Evolutionary conservation across 768 basidiomycete genomes (phyloP).

Genomic region (Artomyces pyxidatus): DNA sequence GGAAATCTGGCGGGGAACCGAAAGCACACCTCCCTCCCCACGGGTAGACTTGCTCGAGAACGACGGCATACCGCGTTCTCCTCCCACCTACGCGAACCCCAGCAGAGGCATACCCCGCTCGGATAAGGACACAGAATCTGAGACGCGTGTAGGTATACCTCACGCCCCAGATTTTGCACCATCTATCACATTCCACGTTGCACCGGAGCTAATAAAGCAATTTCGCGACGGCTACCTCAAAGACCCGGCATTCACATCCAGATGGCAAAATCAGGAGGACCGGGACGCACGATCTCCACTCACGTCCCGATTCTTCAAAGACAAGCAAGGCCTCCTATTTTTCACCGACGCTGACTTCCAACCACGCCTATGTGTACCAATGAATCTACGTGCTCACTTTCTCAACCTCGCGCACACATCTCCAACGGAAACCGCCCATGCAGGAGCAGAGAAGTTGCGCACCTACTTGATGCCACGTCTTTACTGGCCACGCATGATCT

Average conservation of each 20-base stretch:
- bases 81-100: too few species aligned
- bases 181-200: not conserved
- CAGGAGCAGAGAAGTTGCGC: constrained; percentile 5
- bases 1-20: too few species aligned
- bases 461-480: not conserved
- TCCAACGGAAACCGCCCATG: constrained; percentile 7
- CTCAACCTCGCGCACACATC: constrained; percentile 6
- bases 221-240: not conserved
- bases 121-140: not conserved
- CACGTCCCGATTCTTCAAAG: constrained; percentile 11
- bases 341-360: constrained; percentile 13
- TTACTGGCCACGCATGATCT: constrained; percentile 6
- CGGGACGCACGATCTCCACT: too few species aligned
- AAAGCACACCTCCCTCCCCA: too few species aligned
- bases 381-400: not conserved
- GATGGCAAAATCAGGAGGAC: not conserved
- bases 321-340: constrained; percentile 9
- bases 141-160: not conserved
- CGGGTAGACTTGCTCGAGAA: too few species aligned
- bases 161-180: not conserved
- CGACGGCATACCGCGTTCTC: too few species aligned
- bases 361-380: constrained; percentile 12
- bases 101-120: too few species aligned
- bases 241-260: not conserved
- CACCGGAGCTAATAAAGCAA: not conserved